Conservation (phyloP, 345 rosid genomes). For the Barbarea vulgaris region DNA sequence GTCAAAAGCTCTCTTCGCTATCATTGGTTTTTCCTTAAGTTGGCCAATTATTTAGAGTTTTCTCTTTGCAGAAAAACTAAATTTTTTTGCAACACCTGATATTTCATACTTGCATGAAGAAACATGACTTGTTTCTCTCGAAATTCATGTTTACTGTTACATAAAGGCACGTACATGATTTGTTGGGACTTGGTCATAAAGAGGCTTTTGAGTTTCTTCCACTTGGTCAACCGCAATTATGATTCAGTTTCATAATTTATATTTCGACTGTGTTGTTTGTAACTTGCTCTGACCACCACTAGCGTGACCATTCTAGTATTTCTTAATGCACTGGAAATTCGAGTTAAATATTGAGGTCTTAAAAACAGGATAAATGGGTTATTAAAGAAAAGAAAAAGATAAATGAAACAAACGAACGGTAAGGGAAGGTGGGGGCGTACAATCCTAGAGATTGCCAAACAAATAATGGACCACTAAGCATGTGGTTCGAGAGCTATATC, state of each 20-base stretch:
- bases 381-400: neutral
- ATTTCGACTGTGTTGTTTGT: neutral
- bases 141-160: neutral
- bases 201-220: neutral
- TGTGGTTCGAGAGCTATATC: conserved; percentile 26
- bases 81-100: neutral
- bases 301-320: neutral
- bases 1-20: neutral
- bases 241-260: neutral
- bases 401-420: neutral
- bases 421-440: neutral
- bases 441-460: neutral
- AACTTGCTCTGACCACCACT: neutral
- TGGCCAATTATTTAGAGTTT: neutral
- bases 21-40: neutral
- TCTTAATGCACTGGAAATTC: neutral
- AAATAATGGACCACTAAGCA: conserved; percentile 24
- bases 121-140: neutral
- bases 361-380: neutral
- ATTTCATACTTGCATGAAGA: conserved; percentile 14
- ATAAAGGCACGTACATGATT: neutral
- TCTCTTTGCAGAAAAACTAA: neutral
- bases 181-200: conserved; percentile 4
- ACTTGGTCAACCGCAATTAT: conserved; percentile 12
- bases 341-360: neutral